Evolutionary conservation across 352 stramenopile species (phyloP).

Genomic region (Globisporangium spinosum): DNA sequence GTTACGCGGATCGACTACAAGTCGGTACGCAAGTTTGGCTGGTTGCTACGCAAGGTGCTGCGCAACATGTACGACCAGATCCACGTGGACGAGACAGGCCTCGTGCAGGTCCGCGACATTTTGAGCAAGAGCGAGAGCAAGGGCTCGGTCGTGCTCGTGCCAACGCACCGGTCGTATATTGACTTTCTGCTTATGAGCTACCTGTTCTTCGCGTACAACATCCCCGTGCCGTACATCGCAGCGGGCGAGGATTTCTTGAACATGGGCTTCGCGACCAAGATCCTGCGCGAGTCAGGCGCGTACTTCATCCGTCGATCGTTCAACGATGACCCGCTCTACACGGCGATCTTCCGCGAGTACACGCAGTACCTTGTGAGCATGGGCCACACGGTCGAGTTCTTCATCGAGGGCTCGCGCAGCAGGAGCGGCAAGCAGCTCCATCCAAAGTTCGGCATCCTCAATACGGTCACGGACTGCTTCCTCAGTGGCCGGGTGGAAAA

Average conservation of each 20-base stretch:
- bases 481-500: slow-evolving; percentile 69
- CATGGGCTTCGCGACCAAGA: slow-evolving; percentile 60
- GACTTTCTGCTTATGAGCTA: slow-evolving; percentile 87
- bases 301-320: slow-evolving; percentile 85
- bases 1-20: slow-evolving; percentile 74
- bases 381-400: slow-evolving; percentile 84
- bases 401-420: slow-evolving; percentile 82
- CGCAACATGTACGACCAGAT: slow-evolving; percentile 87
- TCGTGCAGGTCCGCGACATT: slow-evolving; percentile 65
- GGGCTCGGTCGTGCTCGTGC: slow-evolving; percentile 76
- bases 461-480: slow-evolving; percentile 68
- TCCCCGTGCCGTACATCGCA: slow-evolving; percentile 78
- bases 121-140: slow-evolving; percentile 31
- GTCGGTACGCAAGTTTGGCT: slow-evolving; percentile 71
- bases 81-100: slow-evolving; percentile 75
- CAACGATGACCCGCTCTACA: slow-evolving; percentile 66
- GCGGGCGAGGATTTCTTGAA: slow-evolving; percentile 78
- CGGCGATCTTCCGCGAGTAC: slow-evolving; percentile 76
- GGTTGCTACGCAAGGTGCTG: slow-evolving; percentile 78
- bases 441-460: slow-evolving; percentile 79
- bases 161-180: slow-evolving; percentile 82
- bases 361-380: slow-evolving; percentile 74
- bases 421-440: slow-evolving; percentile 80
- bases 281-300: slow-evolving; percentile 65
- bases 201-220: slow-evolving; percentile 87